These are phyloP conservation scores for Bombardia bombarda DNA, from an alignment of 495 filamentous ascomycete species.

Conservation along the genomic window DNA sequence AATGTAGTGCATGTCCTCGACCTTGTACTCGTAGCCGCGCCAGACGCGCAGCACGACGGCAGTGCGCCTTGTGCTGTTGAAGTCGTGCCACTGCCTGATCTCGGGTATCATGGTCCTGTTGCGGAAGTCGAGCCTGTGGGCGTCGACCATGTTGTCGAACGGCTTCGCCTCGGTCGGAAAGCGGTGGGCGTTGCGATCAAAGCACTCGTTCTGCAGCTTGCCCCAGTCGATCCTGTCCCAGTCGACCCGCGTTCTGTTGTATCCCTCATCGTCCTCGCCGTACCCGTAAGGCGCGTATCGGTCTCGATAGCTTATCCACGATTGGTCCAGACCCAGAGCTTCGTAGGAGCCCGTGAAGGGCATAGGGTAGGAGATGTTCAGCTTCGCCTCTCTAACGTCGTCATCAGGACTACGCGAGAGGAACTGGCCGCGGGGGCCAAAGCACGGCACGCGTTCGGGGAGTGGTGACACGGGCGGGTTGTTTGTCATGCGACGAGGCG, in stretches of 20 bases:
- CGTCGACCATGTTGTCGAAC: conserved; percentile 14
- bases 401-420: conserved; percentile 23
- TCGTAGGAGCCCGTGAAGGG: conserved; percentile 25
- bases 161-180: conserved; percentile 27
- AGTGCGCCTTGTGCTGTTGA: conserved; percentile 20
- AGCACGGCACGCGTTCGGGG: conserved; percentile 14
- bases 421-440: conserved; percentile 20
- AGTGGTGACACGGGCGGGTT: conserved; percentile 14
- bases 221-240: conserved; percentile 69
- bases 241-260: conserved; percentile 50
- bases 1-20: conserved; percentile 37
- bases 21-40: conserved; percentile 33
- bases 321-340: conserved; percentile 18
- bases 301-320: conserved; percentile 17
- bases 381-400: conserved; percentile 13
- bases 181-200: conserved; percentile 57
- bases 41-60: conserved; percentile 35
- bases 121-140: conserved; percentile 17
- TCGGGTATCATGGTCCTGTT: conserved; percentile 15
- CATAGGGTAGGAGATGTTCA: conserved; percentile 19
- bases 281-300: conserved; percentile 27
- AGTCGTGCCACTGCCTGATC: conserved; percentile 24
- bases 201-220: conserved; percentile 63
- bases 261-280: conserved; percentile 16
- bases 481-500: conserved; percentile 19